Conservation (phyloP, 2,329 filamentous ascomycete species). For the Sphaerulina musiva region DNA sequence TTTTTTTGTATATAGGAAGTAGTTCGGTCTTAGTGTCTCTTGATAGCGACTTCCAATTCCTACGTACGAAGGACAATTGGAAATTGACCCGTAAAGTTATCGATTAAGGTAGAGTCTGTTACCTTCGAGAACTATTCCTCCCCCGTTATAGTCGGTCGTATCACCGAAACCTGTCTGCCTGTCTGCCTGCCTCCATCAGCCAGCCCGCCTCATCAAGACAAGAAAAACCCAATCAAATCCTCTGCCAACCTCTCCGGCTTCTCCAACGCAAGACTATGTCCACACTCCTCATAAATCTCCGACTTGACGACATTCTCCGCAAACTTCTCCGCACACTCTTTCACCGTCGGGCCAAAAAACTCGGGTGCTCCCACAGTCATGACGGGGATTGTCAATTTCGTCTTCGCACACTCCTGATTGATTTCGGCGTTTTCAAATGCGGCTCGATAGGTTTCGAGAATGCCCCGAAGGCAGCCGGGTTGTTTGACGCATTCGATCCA, state of each 20-base stretch:
- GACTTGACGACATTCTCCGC: conserved; percentile 29
- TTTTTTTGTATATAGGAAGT: too few relatives aligned
- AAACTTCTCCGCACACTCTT: conserved; percentile 29
- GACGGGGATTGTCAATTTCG: conserved; percentile 29
- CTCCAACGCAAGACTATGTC: conserved; percentile 34
- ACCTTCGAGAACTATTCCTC: too few relatives aligned
- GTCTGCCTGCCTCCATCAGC: too few relatives aligned
- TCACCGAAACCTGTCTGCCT: too few relatives aligned
- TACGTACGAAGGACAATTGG: too few relatives aligned
- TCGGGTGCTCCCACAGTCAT: conserved; percentile 35
- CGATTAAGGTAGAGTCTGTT: too few relatives aligned
- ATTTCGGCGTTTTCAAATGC: conserved; percentile 33
- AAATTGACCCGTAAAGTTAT: too few relatives aligned
- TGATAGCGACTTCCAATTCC: too few relatives aligned
- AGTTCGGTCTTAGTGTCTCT: too few relatives aligned
- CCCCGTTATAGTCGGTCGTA: too few relatives aligned
- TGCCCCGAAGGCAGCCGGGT: conserved; percentile 32
- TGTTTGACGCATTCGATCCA: conserved; percentile 32
- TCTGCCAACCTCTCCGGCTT: conserved; percentile 29
- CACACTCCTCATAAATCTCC: conserved; percentile 34
- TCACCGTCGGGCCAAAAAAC: conserved; percentile 33
- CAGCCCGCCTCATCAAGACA: not conserved
- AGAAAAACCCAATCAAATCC: conserved; percentile 26
- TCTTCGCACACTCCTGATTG: conserved; percentile 27
- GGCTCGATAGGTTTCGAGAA: conserved; percentile 33